Conservation (phyloP, 305 asterid species). For the Ajuga reptans region DNA sequence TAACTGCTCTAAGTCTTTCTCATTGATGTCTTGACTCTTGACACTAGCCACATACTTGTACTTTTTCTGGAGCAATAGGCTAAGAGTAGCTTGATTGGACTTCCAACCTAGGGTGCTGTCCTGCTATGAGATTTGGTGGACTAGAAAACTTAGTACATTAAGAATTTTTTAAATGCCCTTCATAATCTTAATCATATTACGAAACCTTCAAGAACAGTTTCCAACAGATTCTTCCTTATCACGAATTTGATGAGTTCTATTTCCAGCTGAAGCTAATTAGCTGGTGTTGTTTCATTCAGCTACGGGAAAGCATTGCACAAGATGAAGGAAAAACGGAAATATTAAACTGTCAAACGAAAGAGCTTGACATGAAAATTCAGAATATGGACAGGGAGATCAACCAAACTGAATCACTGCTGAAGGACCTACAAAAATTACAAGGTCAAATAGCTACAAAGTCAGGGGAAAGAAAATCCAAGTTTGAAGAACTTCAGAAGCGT, state of each 20-base stretch:
- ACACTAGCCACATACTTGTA: neutral
- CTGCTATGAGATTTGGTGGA: neutral
- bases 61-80: constrained; percentile 5
- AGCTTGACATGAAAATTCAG: constrained; percentile 62
- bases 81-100: constrained; percentile 1
- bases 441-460: constrained; percentile 59
- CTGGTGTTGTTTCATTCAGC: constrained; percentile 41
- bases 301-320: constrained; percentile 69
- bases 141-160: neutral
- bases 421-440: constrained; percentile 57
- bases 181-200: neutral
- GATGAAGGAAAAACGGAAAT: constrained; percentile 70
- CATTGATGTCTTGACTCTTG: neutral
- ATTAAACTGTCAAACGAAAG: constrained; percentile 60
- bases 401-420: constrained; percentile 54
- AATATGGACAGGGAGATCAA: constrained; percentile 54
- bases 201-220: neutral
- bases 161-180: neutral
- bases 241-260: constrained; percentile 11
- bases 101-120: neutral
- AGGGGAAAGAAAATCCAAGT: constrained; percentile 83
- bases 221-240: constrained; percentile 8
- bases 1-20: neutral
- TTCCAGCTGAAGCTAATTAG: constrained; percentile 11
- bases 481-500: constrained; percentile 56